phyloP scores from a whole-genome alignment of 768 basidiomycete species.

The Russula foetens region DNA sequence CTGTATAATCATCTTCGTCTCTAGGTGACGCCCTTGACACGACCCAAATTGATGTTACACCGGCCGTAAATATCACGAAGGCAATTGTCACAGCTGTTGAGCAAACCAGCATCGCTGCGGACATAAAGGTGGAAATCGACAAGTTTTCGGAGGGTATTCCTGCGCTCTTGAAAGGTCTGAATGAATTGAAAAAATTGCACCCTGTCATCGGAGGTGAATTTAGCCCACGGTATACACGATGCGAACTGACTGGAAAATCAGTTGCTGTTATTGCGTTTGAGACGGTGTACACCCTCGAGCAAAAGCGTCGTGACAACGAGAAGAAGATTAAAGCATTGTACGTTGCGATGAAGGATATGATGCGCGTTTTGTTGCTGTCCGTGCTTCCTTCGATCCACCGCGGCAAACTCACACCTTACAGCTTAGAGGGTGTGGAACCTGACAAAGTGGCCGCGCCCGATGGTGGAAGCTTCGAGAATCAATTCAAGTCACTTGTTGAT shows the following conservation, averaged over 20 bases:
- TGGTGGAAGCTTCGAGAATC: slow-evolving; percentile 29
- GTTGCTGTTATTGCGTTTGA: slow-evolving; percentile 45
- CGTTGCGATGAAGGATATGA: slow-evolving; percentile 44
- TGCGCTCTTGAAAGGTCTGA: slow-evolving; percentile 22
- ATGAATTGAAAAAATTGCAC: slow-evolving; percentile 24
- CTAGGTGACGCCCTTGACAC: not conserved
- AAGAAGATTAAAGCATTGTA: slow-evolving; percentile 39
- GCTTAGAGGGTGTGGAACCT: slow-evolving; percentile 26
- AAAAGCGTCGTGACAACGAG: slow-evolving; percentile 43
- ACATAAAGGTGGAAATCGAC: slow-evolving; percentile 19
- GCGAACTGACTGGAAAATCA: not conserved
- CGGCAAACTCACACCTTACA: slow-evolving; percentile 5
- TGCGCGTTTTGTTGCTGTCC: slow-evolving; percentile 23
- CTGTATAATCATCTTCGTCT: not conserved
- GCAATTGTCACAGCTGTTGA: not conserved
- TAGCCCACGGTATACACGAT: too few species aligned
- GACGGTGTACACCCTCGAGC: slow-evolving; percentile 40
- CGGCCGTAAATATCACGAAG: not conserved
- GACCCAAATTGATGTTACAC: not conserved
- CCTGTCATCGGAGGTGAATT: slow-evolving; percentile 25
- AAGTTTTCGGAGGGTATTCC: slow-evolving; percentile 24
- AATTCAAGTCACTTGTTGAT: slow-evolving; percentile 27
- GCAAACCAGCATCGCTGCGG: not conserved
- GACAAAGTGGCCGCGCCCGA: slow-evolving; percentile 25
- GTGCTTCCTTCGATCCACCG: not conserved